These are phyloP conservation scores for Whalleya microplaca DNA, from an alignment of 2,329 filamentous ascomycete species.

Conservation along the genomic window DNA sequence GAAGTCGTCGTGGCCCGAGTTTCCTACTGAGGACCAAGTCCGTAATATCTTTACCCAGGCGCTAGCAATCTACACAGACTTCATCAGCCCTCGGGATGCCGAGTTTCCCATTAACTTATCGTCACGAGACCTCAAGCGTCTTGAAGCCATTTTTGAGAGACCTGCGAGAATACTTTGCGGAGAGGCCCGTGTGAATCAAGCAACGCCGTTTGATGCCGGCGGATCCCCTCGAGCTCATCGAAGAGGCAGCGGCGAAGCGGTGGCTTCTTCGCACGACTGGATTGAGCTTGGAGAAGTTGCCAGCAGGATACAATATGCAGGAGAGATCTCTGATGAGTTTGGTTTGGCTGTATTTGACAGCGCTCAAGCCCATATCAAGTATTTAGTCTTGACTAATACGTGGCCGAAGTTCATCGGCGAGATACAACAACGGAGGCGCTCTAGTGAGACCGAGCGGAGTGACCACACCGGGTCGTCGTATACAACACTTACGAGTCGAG, in stretches of 20 bases:
- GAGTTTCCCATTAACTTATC: constrained; percentile 71
- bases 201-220: constrained; percentile 49
- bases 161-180: constrained; percentile 53
- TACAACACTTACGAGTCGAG: constrained; percentile 21
- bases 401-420: constrained; percentile 63
- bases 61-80: constrained; percentile 63
- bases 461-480: constrained; percentile 16
- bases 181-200: constrained; percentile 44
- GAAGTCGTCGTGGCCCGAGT: constrained; percentile 46
- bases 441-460: constrained; percentile 27
- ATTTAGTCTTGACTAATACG: constrained; percentile 69
- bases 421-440: constrained; percentile 21
- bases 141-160: constrained; percentile 60
- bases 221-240: background rate
- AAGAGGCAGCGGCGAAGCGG: constrained; percentile 2
- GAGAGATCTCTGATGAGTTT: constrained; percentile 53
- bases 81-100: constrained; percentile 63
- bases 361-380: constrained; percentile 64
- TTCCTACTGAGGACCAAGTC: constrained; percentile 29
- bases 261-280: constrained; percentile 3
- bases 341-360: constrained; percentile 58
- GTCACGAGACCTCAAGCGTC: constrained; percentile 55
- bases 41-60: constrained; percentile 61
- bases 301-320: constrained; percentile 31
- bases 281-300: constrained; percentile 22